Evolutionary conservation across 805 yeast species (phyloP), one percentile per base, ranked within the genome.

Genomic region (Lachancea quebecensis): DNA sequence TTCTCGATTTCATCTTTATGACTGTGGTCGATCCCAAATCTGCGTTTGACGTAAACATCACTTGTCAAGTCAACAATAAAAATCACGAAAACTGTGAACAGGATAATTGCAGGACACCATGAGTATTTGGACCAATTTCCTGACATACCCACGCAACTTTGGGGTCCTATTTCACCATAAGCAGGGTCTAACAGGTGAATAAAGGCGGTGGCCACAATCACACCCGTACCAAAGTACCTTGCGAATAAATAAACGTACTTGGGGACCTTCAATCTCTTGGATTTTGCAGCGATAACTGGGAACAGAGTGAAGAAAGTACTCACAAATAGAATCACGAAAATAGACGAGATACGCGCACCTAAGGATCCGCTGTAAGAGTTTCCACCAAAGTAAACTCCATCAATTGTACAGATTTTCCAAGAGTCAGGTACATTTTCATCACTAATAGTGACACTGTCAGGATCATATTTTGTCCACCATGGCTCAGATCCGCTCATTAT

Each of bases 131-230:
- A 62, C 78, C 77, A 74, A 47, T 65, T 44, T 6, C 74, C 75
- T 12, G 71, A 65, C 56, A 49, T 48, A 12, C 72, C 75, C 9
- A 71, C 72, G 55, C 75, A 71, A 28, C 48, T 41, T 35, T 16
- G 31, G 2, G 62, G 60, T 30, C 63, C 63, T 37, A 59, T 58
- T 28, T 49, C 55, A 1, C 46, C 52, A 31, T 57, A 57, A 12
- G 82, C 83, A 3, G 82, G 82, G 46, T 72, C 71, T 55, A 82
- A 65, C 45, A 82, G 62, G 64, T 83, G 91, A 48, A 83, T 75
- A 54, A 81, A 84, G 0, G 89, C 86, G 5, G 91, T 83, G 10
- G 90, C 84, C 3, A 84, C 69, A 53, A 83, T 83, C 38, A 83
- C 90, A 45, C 91, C 91, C 5, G 87, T 74, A 55, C 91, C 91